Base-by-base conservation (phyloP, 2,329 filamentous ascomycete species). In the Macrophomina tecta region DNA sequence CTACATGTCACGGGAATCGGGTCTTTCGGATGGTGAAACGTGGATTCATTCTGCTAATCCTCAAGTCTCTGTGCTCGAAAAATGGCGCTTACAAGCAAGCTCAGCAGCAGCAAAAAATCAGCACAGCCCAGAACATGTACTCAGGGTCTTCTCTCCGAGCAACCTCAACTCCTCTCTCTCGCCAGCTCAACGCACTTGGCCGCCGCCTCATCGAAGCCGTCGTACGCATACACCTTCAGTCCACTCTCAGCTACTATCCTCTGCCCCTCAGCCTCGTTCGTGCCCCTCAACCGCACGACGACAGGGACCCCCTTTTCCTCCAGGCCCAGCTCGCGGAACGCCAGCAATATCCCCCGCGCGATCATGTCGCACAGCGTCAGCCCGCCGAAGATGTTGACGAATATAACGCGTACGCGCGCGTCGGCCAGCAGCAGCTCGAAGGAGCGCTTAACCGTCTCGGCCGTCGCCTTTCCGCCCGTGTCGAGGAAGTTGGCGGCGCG, bases 391-490 rank as follows among this genome's bases (percentile, higher is more conserved):
- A 91, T 91, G 69, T 91, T 91, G 36, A 91, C 89, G 71, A 90
- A 90, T 23, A 91, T 85, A 28, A 91, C 89, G 72, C 87, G 89
- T 7, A 96, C 91, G 36, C 91, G 83, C 2, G 84, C 78, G 72
- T 97, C 93, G 5, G 83, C 82, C 53, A 93, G 81, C 18, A 97
- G 87, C 12, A 94, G 85, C 66, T 89, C 85, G 75, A 97, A 95
- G 1, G 88, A 89, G 66, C 87, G 87, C 74, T 90, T 89, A 71
- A 97, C 92, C 0, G 93, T 97, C 70, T 90, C 88, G 36, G 87
- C 87, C 0, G 93, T 97, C 0, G 93, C 93, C 77, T 96, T 95
- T 42, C 93, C 93, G 34, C 94, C 93, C 0, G 92, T 96, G 76
- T 97, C 93, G 65, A 97, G 84, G 76, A 97, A 97, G 73, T 97